Evolutionary conservation across 2,329 filamentous ascomycete genomes (phyloP), one percentile per base, ranked within the genome.

Genomic region (Grosmannia huntii): DNA sequence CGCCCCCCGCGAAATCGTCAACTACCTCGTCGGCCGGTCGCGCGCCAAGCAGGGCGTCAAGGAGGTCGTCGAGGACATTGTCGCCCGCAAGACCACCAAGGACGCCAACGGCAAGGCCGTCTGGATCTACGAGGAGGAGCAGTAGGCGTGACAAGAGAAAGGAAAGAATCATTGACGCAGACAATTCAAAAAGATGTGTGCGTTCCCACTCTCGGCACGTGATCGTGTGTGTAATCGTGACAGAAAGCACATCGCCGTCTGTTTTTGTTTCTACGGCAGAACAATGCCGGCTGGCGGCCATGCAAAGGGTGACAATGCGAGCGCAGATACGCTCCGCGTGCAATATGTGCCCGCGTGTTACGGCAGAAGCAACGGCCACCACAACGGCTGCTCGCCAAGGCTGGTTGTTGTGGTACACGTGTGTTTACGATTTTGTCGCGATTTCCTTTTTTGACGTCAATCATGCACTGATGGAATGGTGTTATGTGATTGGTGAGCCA

Each of bases 41-140:
- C 76, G 78, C 25, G 76, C 80, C 58, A 86, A 89, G 70, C 83
- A 87, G 65, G 88, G 88, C 51, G 81, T 90, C 49, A 75, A 74
- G 64, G 77, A 82, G 67, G 82, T 91, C 59, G 83, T 89, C 4
- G 66, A 76, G 55, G 88, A 91, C 68, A 83, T 91, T 31, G 64
- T 90, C 62, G 66, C 69, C 28, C 78, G 87, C 66, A 87, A 83
- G 69, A 85, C 83, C 11, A 70, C n/a, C 31, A 57, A 57, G 56
- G 59, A 62, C 55, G 53, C 53, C 19, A 46, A 60, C 11, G 64
- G 70, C 44, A 66, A 65, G 56, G 68, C 65, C 14, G 62, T 63
- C 33, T 72, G 71, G 70, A 50, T 63, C 4, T 53, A 67, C 41
- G 64, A 63, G 12, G 46, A 56, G 21, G 33, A 53, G 27, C 33